phyloP scores from a whole-genome alignment of 2,329 filamentous ascomycete genomes.

The Botrytis pseudocinerea region DNA sequence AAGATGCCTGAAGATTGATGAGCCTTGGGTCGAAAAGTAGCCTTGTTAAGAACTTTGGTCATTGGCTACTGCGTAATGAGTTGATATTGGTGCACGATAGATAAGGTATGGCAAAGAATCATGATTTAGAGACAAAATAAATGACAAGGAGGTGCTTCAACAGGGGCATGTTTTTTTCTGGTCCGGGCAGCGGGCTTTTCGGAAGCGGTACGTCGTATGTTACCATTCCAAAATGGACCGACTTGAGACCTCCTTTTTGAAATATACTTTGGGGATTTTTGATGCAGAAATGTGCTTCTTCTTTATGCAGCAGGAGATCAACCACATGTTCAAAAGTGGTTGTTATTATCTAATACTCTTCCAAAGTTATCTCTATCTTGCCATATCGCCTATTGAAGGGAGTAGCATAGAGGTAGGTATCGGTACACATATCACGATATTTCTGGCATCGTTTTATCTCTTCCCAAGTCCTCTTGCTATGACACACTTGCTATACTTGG shows the following conservation, averaged over 20 bases:
- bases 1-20: not conserved
- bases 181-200: constrained; percentile 20
- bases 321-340: not conserved
- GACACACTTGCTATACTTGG: not conserved
- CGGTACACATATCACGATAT: not conserved
- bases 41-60: constrained; percentile 19
- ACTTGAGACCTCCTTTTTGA: constrained; percentile 9
- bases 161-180: constrained; percentile 24
- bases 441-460: not conserved
- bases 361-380: not conserved
- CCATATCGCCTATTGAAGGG: not conserved
- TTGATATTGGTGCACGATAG: constrained; percentile 23
- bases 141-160: constrained; percentile 21
- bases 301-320: not conserved
- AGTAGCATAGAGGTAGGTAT: not conserved
- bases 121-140: constrained; percentile 16
- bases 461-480: not conserved
- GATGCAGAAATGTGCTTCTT: not conserved
- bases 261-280: not conserved
- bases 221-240: constrained; percentile 2
- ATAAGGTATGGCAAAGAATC: constrained; percentile 23
- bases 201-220: not conserved
- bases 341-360: not conserved
- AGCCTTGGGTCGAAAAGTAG: constrained; percentile 4
- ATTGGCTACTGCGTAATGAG: constrained; percentile 21